These are phyloP conservation scores for Papiliotrema laurentii DNA, from an alignment of 1,284 basidiomycete genomes.

Conservation along the genomic window DNA sequence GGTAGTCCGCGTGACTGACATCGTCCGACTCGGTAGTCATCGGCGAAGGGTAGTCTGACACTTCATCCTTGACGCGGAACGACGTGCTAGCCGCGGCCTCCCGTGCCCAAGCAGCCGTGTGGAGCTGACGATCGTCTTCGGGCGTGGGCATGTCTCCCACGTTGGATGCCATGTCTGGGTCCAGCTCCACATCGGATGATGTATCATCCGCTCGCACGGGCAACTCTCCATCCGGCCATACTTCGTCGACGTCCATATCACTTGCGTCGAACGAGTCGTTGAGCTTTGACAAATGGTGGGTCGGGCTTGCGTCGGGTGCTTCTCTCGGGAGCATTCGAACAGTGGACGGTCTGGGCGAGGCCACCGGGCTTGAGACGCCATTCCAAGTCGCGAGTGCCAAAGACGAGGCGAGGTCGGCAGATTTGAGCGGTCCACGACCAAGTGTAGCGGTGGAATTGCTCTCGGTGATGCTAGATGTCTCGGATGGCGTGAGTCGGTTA, in stretches of 20 bases:
- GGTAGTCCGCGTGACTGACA: slow-evolving; percentile 9
- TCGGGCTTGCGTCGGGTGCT: slow-evolving; percentile 27
- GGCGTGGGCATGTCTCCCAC: slow-evolving; percentile 34
- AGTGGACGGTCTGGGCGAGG: slow-evolving; percentile 27
- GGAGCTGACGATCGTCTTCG: slow-evolving; percentile 34
- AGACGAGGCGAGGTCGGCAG: slow-evolving; percentile 18
- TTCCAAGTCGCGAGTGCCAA: slow-evolving; percentile 31
- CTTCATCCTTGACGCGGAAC: slow-evolving; percentile 37
- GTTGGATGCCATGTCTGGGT: slow-evolving; percentile 14
- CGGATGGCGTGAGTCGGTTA: slow-evolving; percentile 16
- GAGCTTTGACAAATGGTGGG: slow-evolving; percentile 27
- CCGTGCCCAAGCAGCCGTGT: slow-evolving; percentile 41
- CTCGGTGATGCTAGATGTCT: slow-evolving; percentile 23
- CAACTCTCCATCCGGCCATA: slow-evolving; percentile 39
- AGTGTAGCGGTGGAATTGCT: slow-evolving; percentile 19
- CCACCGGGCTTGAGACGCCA: slow-evolving; percentile 28
- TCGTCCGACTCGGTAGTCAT: slow-evolving; percentile 26
- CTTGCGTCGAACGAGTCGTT: slow-evolving; percentile 23
- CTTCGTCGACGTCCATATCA: slow-evolving; percentile 33
- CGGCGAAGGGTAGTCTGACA: slow-evolving; percentile 40
- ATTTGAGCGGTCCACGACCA: slow-evolving; percentile 26
- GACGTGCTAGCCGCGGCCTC: slow-evolving; percentile 25
- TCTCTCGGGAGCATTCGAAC: slow-evolving; percentile 8
- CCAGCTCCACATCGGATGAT: slow-evolving; percentile 33
- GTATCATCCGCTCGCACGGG: slow-evolving; percentile 42